A percentile compares a stretch with the other conserved stretches of the same genome.
phyloP scores from a whole-genome alignment of 352 stramenopile genomes.

The Phytophthora pistaciae region DNA sequence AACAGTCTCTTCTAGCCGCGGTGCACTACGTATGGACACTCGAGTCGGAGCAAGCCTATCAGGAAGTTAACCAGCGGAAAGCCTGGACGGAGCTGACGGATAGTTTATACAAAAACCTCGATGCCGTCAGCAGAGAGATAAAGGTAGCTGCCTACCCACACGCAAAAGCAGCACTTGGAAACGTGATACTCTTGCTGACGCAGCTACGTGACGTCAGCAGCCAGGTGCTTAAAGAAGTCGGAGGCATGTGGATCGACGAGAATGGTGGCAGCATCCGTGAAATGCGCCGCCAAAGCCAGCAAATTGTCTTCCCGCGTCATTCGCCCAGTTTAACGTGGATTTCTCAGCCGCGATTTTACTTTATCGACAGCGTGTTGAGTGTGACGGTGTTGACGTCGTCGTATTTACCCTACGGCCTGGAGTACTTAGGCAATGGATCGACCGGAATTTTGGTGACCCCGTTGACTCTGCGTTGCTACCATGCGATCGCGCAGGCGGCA shows the following conservation, averaged over 20 bases:
- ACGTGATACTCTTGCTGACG: slow-evolving; percentile 57
- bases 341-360: slow-evolving; percentile 72
- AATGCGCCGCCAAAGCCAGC: slow-evolving; percentile 6
- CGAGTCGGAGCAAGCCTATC: slow-evolving; percentile 62
- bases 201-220: slow-evolving; percentile 68
- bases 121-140: slow-evolving; percentile 55
- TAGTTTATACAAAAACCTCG: slow-evolving; percentile 43
- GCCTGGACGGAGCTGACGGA: slow-evolving; percentile 45
- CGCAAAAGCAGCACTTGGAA: slow-evolving; percentile 42
- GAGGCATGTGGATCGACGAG: slow-evolving; percentile 14
- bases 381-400: slow-evolving; percentile 61
- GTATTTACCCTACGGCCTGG: slow-evolving; percentile 67
- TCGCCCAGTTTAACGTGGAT: slow-evolving; percentile 59
- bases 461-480: slow-evolving; percentile 71
- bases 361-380: slow-evolving; percentile 59
- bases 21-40: slow-evolving; percentile 68
- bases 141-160: slow-evolving; percentile 54
- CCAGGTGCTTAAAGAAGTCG: slow-evolving; percentile 40
- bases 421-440: slow-evolving; percentile 71
- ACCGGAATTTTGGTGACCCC: slow-evolving; percentile 54
- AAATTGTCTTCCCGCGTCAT: background rate
- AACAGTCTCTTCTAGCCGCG: slow-evolving; percentile 71
- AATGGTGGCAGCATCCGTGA: slow-evolving; percentile 2
- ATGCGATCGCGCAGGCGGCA: slow-evolving; percentile 53
- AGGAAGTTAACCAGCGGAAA: slow-evolving; percentile 21